Evolutionary conservation across 2,329 filamentous ascomycete species (phyloP).

Genomic region (Boeremia lycopersici): DNA sequence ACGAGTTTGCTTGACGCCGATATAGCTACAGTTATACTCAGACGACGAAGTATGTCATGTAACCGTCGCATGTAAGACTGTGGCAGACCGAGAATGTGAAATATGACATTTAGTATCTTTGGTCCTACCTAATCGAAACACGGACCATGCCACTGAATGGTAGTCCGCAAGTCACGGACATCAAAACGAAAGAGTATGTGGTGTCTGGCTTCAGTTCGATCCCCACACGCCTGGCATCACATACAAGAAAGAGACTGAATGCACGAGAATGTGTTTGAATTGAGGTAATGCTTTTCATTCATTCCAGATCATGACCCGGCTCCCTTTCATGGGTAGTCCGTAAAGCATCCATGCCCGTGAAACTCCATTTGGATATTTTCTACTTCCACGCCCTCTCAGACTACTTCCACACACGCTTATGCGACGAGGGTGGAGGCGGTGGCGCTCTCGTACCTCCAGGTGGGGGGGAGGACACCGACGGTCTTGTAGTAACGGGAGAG

Average conservation of each 20-base stretch:
- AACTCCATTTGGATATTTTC: slow-evolving; percentile 45
- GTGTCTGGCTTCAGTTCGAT: slow-evolving; percentile 17
- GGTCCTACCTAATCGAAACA: too few species aligned
- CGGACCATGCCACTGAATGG: too few species aligned
- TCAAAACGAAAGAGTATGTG: neutral
- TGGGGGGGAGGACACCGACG: slow-evolving; percentile 80
- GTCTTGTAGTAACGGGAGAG: slow-evolving; percentile 99
- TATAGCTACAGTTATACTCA: too few species aligned
- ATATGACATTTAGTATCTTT: too few species aligned
- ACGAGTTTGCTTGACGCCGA: too few species aligned
- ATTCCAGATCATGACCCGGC: slow-evolving; percentile 45
- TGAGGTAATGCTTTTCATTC: slow-evolving; percentile 46
- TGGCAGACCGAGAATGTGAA: too few species aligned
- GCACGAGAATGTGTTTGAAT: slow-evolving; percentile 31
- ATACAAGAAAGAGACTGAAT: slow-evolving; percentile 9
- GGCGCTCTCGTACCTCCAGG: slow-evolving; percentile 98
- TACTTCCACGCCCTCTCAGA: slow-evolving; percentile 29
- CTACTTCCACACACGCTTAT: slow-evolving; percentile 47
- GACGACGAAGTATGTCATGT: too few species aligned
- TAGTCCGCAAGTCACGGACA: neutral
- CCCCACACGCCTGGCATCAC: slow-evolving; percentile 22
- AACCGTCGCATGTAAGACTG: too few species aligned
- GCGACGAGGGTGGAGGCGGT: slow-evolving; percentile 67
- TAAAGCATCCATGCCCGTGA: slow-evolving; percentile 45
- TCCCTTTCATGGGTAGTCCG: slow-evolving; percentile 34